Evolutionary conservation across 2,329 filamentous ascomycete species (phyloP).

Genomic region (Parastagonospora avenae): DNA sequence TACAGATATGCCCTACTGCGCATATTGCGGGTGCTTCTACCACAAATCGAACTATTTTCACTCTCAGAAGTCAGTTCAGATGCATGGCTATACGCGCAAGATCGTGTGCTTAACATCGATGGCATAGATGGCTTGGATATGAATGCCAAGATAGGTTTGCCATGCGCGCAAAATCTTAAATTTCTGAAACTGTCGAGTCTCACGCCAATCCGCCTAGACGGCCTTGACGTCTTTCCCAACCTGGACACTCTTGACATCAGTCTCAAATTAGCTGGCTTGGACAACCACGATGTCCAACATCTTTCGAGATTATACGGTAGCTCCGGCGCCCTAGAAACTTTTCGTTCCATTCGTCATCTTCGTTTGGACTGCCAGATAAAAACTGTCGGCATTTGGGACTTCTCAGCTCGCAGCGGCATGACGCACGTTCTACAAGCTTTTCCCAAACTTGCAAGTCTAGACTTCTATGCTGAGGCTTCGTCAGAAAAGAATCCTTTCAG

Average conservation of each 20-base stretch:
- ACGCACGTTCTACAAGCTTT: constrained; percentile 7
- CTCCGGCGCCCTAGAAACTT: not conserved
- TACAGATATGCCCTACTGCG: not conserved
- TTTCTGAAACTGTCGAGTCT: constrained; percentile 3
- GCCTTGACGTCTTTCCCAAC: constrained; percentile 1
- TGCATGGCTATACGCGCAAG: not conserved
- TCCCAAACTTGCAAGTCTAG: constrained; percentile 4
- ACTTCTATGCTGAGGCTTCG: constrained; percentile 16
- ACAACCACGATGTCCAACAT: not conserved
- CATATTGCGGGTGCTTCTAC: constrained; percentile 6
- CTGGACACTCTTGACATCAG: constrained; percentile 6
- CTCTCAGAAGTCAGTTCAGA: constrained; percentile 2
- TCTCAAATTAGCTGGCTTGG: not conserved
- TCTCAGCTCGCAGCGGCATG: constrained; percentile 1
- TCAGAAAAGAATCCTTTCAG: constrained; percentile 16
- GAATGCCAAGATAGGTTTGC: not conserved
- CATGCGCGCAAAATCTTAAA: not conserved
- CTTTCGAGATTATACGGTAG: not conserved
- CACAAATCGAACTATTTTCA: constrained; percentile 12
- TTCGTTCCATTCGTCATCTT: constrained; percentile 8
- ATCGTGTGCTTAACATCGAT: not conserved
- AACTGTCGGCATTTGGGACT: constrained; percentile 12
- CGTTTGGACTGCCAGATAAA: constrained; percentile 19
- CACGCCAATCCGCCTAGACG: not conserved
- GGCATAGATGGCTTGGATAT: constrained; percentile 1